A percentile compares a stretch with the other conserved stretches of the same genome.
Evolutionary conservation across 257 asterid species (phyloP).

Genomic region (Eucommia ulmoides): DNA sequence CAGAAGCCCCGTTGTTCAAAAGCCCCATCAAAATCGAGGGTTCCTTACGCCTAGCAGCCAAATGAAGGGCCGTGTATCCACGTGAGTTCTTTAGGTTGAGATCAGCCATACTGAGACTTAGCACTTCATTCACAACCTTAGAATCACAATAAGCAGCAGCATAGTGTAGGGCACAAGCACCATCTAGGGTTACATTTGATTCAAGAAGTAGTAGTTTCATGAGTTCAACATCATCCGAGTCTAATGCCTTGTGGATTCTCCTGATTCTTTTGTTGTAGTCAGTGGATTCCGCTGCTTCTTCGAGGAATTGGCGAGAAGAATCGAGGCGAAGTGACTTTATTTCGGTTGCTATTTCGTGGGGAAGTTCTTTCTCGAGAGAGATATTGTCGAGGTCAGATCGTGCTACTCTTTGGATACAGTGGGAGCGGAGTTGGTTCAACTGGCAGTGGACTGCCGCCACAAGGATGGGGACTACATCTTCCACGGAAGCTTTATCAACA

Average conservation of each 20-base stretch:
- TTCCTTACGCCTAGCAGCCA: slow-evolving; percentile 90
- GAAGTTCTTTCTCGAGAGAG: slow-evolving; percentile 70
- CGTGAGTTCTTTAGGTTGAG: slow-evolving; percentile 53
- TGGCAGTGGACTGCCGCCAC: slow-evolving; percentile 48
- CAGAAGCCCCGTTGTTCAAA: slow-evolving; percentile 43
- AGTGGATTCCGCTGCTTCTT: slow-evolving; percentile 22
- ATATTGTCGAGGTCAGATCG: slow-evolving; percentile 47
- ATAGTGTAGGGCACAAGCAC: slow-evolving; percentile 70
- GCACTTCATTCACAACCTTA: slow-evolving; percentile 50
- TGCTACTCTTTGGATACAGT: slow-evolving; percentile 43
- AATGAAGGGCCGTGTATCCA: slow-evolving; percentile 69
- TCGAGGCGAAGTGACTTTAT: slow-evolving; percentile 33
- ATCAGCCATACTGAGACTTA: slow-evolving; percentile 37
- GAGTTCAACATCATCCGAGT: slow-evolving; percentile 61
- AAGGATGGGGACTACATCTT: slow-evolving; percentile 66
- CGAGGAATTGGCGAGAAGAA: slow-evolving; percentile 27
- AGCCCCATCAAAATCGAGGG: slow-evolving; percentile 42
- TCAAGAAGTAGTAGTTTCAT: slow-evolving; percentile 52
- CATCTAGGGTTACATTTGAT: slow-evolving; percentile 54
- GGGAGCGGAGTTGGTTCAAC: slow-evolving; percentile 33
- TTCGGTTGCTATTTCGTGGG: slow-evolving; percentile 23
- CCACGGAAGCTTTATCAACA: slow-evolving; percentile 61
- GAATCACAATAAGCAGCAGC: slow-evolving; percentile 76
- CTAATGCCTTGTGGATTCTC: slow-evolving; percentile 64
- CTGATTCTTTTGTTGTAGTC: slow-evolving; percentile 34